phyloP scores from a whole-genome alignment of 306 rosid genomes.

The Erythrophleum fordii region DNA sequence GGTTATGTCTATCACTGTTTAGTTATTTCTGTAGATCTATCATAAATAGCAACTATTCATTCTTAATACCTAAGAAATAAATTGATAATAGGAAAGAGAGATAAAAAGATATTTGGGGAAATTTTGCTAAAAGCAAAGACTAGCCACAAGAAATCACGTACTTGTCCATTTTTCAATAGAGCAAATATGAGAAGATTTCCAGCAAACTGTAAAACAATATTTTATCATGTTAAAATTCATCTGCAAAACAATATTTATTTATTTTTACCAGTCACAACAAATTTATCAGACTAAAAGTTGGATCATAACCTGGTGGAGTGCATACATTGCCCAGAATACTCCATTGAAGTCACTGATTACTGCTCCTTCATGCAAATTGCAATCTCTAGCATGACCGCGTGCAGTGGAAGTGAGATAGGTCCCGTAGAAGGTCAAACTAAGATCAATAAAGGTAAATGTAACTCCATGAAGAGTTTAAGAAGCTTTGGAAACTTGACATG shows the following conservation, averaged over 20 bases:
- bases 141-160: constrained; percentile 36
- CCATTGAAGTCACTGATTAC: constrained; percentile 89
- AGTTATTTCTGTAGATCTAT: constrained; percentile 1
- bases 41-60: constrained; percentile 13
- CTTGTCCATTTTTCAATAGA: constrained; percentile 64
- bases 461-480: constrained; percentile 28
- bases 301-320: constrained; percentile 71
- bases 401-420: constrained; percentile 88
- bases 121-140: constrained; percentile 12
- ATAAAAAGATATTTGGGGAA: neutral
- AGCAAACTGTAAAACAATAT: constrained; percentile 68
- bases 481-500: constrained; percentile 35
- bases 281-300: neutral
- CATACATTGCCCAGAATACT: constrained; percentile 82
- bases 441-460: constrained; percentile 24
- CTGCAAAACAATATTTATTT: neutral
- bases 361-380: constrained; percentile 72
- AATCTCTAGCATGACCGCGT: constrained; percentile 67
- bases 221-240: neutral
- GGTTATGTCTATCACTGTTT: constrained; percentile 8
- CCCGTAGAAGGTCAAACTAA: constrained; percentile 60
- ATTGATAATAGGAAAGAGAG: constrained; percentile 10
- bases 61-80: constrained; percentile 14
- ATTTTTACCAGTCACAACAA: neutral
- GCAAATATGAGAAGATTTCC: constrained; percentile 86